Evolutionary conservation across 2,329 filamentous ascomycete species (phyloP), one percentile per base, ranked within the genome.

Genomic region (Hortaea werneckii): DNA sequence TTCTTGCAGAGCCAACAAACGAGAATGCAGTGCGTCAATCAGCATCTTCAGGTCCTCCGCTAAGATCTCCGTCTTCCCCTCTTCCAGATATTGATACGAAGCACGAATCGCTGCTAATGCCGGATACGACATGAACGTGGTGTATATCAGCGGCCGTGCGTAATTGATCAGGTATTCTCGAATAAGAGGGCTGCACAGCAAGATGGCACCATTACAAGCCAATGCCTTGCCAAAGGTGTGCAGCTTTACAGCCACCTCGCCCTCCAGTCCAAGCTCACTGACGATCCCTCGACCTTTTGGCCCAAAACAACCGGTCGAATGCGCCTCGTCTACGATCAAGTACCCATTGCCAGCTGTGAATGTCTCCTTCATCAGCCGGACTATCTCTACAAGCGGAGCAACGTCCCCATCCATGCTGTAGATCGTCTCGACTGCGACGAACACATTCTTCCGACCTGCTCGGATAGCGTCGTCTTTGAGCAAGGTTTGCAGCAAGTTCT

Each of bases 361-460:
- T 0, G 75, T 56, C 1, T 66, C 62, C 37, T 83, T 73, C 0
- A 83, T 73, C 4, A 76, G 67, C 0, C 71, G 62, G 1, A 83
- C 71, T 12, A 89, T 76, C 5, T 79, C 72, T 8, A 58, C 56
- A 8, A 92, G 66, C 0, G 82, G 82, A 0, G 77, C 77, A 12
- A 86, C 66, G 53, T 89, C 84, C 0, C 86, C 86, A 44, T 90
- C 85, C 86, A 92, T 92, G 60, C 83, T 88, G 62, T 92, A 90
- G 0, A 87, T 69, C 0, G 75, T 77, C 54, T 87, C 83, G 0
- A 86, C 71, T 0, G 78, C 78, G n/a, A 87, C 62, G 52, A 87
- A 84, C 2, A 87, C 71, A 51, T 77, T 80, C 0, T 58, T 59
- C 1, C 58, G 47, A 0, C 76, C 75, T 0, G 51, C 43, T 0